Evolutionary conservation across 306 rosid genomes (phyloP).

Genomic region (peach (Prunus persica)): DNA sequence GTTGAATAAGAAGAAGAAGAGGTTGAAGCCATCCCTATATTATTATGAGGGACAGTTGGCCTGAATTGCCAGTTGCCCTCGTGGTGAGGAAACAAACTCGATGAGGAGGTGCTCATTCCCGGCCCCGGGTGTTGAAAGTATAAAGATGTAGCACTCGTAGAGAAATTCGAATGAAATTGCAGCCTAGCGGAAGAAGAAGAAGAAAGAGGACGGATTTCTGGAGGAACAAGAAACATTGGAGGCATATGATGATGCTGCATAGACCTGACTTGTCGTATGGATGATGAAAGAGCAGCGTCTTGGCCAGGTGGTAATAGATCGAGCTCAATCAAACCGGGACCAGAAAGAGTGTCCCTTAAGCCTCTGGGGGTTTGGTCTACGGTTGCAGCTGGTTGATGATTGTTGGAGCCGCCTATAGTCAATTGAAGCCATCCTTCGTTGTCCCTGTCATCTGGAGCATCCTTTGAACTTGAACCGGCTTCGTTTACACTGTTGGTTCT

Average conservation of each 20-base stretch:
- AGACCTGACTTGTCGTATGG: neutral
- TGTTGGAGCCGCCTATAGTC: constrained; percentile 46
- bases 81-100: constrained; percentile 26
- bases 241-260: neutral
- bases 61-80: constrained; percentile 65
- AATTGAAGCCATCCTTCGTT: constrained; percentile 71
- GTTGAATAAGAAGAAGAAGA: constrained; percentile 29
- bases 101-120: constrained; percentile 30
- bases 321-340: constrained; percentile 49
- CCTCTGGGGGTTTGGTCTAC: neutral
- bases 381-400: neutral
- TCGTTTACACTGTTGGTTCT: constrained; percentile 39
- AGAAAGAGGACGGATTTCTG: constrained; percentile 6
- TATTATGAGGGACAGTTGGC: constrained; percentile 31
- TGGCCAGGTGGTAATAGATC: constrained; percentile 47
- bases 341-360: neutral
- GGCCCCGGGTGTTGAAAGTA: constrained; percentile 38
- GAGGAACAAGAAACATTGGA: constrained; percentile 7
- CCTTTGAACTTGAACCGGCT: constrained; percentile 18
- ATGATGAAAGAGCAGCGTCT: neutral
- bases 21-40: constrained; percentile 34
- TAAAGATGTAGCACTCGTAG: constrained; percentile 19
- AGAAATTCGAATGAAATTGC: neutral
- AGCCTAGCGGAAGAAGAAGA: neutral
- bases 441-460: neutral